These are phyloP conservation scores for Microthyrium microscopicum DNA, from an alignment of 2,329 filamentous ascomycete genomes.

Conservation along the genomic window DNA sequence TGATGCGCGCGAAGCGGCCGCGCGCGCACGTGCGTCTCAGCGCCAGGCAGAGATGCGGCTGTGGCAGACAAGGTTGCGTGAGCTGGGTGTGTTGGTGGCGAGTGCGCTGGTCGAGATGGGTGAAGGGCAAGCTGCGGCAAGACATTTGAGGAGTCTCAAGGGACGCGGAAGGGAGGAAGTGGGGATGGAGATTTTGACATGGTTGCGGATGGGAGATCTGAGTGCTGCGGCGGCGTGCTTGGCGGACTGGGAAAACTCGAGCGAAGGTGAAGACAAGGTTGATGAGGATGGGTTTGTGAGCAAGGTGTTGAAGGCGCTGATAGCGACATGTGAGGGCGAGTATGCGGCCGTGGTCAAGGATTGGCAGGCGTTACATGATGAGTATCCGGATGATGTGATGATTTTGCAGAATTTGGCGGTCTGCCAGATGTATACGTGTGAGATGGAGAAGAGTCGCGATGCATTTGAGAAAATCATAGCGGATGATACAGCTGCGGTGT, in stretches of 20 bases:
- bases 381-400: slow-evolving; percentile 44
- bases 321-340: slow-evolving; percentile 62
- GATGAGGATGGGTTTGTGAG: slow-evolving; percentile 12
- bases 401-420: slow-evolving; percentile 70
- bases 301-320: slow-evolving; percentile 44
- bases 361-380: slow-evolving; percentile 40
- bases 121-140: slow-evolving; percentile 61
- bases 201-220: slow-evolving; percentile 64
- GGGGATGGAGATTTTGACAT: slow-evolving; percentile 43
- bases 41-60: slow-evolving; percentile 11
- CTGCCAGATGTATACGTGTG: slow-evolving; percentile 65
- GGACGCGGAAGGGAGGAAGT: slow-evolving; percentile 17
- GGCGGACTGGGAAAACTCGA: slow-evolving; percentile 1
- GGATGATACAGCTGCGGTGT: slow-evolving; percentile 38
- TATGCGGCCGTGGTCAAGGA: slow-evolving; percentile 45
- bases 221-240: slow-evolving; percentile 42
- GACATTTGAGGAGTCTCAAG: slow-evolving; percentile 51
- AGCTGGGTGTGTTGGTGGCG: slow-evolving; percentile 51
- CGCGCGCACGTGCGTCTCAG: slow-evolving; percentile 22
- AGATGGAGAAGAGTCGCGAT: slow-evolving; percentile 39
- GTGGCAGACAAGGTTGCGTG: slow-evolving; percentile 60
- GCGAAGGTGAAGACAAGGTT: slow-evolving; percentile 14
- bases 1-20: slow-evolving; percentile 51
- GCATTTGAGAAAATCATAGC: slow-evolving; percentile 52
- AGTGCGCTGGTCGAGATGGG: slow-evolving; percentile 71